phyloP scores from a whole-genome alignment of 2,329 filamentous ascomycete species.

The Aspergillus tanneri region DNA sequence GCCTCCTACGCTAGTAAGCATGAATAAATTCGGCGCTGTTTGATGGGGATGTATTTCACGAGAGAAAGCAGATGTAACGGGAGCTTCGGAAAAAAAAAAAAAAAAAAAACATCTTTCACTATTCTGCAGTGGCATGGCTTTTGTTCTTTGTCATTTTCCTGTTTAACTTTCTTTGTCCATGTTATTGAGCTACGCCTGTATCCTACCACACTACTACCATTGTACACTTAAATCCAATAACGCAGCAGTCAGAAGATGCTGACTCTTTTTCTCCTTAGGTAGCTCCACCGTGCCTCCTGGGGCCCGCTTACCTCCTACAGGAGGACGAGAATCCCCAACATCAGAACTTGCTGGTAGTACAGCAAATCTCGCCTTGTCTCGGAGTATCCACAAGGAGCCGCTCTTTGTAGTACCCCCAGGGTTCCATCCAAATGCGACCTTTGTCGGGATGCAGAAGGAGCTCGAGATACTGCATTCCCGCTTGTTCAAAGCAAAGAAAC shows the following conservation, averaged over 20 bases:
- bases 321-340: conserved; percentile 26
- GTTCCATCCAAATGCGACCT: conserved; percentile 63
- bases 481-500: conserved; percentile 58
- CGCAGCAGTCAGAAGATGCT: conserved; percentile 32
- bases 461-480: conserved; percentile 59
- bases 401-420: conserved; percentile 53
- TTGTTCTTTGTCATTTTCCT: background rate
- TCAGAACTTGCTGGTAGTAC: conserved; percentile 27
- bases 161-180: background rate
- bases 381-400: conserved; percentile 26
- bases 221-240: conserved; percentile 8
- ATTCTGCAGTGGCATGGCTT: background rate
- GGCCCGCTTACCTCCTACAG: conserved; percentile 22
- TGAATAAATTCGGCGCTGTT: conserved; percentile 12
- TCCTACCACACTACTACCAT: conserved; percentile 6
- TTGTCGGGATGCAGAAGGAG: conserved; percentile 61
- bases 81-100: background rate
- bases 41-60: background rate
- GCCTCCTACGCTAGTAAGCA: conserved; percentile 9
- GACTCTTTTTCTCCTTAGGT: conserved; percentile 37
- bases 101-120: conserved; percentile 4
- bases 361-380: conserved; percentile 23
- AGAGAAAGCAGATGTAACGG: background rate
- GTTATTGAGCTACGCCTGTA: conserved; percentile 14
- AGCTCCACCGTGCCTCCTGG: conserved; percentile 12